Conservation (phyloP, 2,329 filamentous ascomycete genomes). For the Paraconiothyrium sp. region DNA sequence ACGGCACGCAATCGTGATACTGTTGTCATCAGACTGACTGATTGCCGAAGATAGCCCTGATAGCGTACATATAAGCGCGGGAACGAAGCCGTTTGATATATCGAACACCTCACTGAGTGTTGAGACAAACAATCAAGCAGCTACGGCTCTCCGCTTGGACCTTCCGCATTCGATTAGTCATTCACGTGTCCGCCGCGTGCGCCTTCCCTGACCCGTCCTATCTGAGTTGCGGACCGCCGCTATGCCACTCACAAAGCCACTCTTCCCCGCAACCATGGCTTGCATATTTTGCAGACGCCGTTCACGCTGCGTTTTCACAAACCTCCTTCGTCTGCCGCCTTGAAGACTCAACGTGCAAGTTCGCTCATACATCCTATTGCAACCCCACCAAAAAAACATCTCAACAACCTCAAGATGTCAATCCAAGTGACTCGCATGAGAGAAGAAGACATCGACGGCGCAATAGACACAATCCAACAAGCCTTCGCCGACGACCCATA, state of each 20-base stretch:
- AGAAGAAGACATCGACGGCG: constrained; percentile 69
- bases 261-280: constrained; percentile 25
- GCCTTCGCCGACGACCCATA: constrained; percentile 75
- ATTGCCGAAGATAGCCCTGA: too few relatives aligned
- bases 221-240: constrained; percentile 9
- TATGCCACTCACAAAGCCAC: constrained; percentile 13
- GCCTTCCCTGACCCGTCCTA: constrained; percentile 18
- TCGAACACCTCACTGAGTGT: too few relatives aligned
- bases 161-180: constrained; percentile 4
- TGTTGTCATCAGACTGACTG: too few relatives aligned
- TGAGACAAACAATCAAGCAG: background rate
- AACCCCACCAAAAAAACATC: background rate
- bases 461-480: constrained; percentile 71
- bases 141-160: constrained; percentile 12
- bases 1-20: too few relatives aligned
- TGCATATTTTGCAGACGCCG: constrained; percentile 2
- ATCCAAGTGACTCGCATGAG: constrained; percentile 67
- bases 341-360: constrained; percentile 8
- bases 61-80: too few relatives aligned
- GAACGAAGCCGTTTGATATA: too few relatives aligned
- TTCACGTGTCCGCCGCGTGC: constrained; percentile 17
- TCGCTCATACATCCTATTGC: background rate
- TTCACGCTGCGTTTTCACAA: background rate
- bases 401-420: constrained; percentile 40
- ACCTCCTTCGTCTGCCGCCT: constrained; percentile 1